A percentile compares a stretch with the other conserved stretches of the same genome.
phyloP scores from a whole-genome alignment of 2,329 filamentous ascomycete genomes.

The Nigrospora osmanthi region DNA sequence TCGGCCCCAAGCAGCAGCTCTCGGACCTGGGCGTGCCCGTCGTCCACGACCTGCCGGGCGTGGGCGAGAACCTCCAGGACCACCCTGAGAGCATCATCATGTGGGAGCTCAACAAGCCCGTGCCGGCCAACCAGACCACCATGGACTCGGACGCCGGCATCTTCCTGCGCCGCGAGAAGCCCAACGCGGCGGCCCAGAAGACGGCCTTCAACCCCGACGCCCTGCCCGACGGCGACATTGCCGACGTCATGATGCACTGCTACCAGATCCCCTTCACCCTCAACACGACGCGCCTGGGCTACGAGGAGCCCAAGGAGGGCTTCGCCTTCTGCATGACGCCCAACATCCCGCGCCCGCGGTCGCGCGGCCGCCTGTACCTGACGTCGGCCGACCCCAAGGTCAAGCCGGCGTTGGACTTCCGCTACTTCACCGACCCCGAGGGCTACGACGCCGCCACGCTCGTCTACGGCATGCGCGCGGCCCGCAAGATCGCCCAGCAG shows the following conservation, averaged over 20 bases:
- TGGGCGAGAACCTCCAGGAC: constrained; percentile 54
- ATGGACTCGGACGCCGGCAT: constrained; percentile 89
- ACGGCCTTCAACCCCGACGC: constrained; percentile 38
- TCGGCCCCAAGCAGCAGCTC: constrained; percentile 48
- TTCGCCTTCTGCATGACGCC: constrained; percentile 92
- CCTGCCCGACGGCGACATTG: constrained; percentile 61
- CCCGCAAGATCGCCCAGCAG: constrained; percentile 68
- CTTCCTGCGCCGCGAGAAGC: constrained; percentile 71
- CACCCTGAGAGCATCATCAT: constrained; percentile 55
- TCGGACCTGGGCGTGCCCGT: constrained; percentile 43
- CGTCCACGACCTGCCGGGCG: constrained; percentile 49
- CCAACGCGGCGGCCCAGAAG: constrained; percentile 55
- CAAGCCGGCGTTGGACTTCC: constrained; percentile 81
- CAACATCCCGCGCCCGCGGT: constrained; percentile 79
- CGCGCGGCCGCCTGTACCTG: constrained; percentile 69
- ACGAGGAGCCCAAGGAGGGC: constrained; percentile 51
- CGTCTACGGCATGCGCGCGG: constrained; percentile 67
- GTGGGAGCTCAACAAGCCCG: constrained; percentile 74
- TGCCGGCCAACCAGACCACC: constrained; percentile 73
- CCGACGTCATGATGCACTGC: constrained; percentile 94
- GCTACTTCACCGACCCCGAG: constrained; percentile 81
- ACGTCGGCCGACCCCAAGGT: constrained; percentile 66
- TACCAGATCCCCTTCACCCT: constrained; percentile 90
- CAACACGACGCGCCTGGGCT: constrained; percentile 77
- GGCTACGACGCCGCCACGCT: constrained; percentile 80